Evolutionary conservation across 176 grass and related monocot species (phyloP).

Genomic region (Oryza meridionalis): DNA sequence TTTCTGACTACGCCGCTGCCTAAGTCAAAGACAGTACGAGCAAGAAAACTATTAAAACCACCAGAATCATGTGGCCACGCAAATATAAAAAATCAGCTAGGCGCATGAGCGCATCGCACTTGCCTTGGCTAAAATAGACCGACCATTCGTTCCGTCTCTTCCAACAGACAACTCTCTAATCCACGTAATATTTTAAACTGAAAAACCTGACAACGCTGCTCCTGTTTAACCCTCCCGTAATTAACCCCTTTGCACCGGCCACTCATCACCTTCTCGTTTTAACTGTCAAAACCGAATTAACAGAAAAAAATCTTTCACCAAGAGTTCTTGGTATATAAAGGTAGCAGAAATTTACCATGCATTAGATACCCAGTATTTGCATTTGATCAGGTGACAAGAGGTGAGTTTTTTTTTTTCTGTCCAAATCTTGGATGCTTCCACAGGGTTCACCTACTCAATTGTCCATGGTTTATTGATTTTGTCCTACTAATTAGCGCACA

Average conservation of each 20-base stretch:
- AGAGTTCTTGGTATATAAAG: background rate
- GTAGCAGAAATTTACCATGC: background rate
- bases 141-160: background rate
- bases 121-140: background rate
- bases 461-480: slow-evolving; percentile 27
- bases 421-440: slow-evolving; percentile 65
- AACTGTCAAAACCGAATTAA: background rate
- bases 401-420: background rate
- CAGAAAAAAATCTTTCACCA: background rate
- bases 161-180: slow-evolving; percentile 47
- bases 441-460: slow-evolving; percentile 45
- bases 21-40: slow-evolving; percentile 43
- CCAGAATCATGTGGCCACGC: slow-evolving; percentile 31
- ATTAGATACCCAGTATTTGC: background rate
- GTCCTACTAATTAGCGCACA: slow-evolving; percentile 9
- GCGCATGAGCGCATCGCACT: background rate
- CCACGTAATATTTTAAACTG: slow-evolving; percentile 25
- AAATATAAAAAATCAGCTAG: slow-evolving; percentile 13
- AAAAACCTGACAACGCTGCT: background rate
- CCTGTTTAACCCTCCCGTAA: slow-evolving; percentile 22
- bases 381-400: slow-evolving; percentile 31
- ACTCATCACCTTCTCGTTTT: background rate
- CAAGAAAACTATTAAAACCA: slow-evolving; percentile 6
- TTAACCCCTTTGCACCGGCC: slow-evolving; percentile 33
- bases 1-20: background rate